Evolutionary conservation across 2,329 filamentous ascomycete species (phyloP).

Genomic region (Ophiostoma quercus): DNA sequence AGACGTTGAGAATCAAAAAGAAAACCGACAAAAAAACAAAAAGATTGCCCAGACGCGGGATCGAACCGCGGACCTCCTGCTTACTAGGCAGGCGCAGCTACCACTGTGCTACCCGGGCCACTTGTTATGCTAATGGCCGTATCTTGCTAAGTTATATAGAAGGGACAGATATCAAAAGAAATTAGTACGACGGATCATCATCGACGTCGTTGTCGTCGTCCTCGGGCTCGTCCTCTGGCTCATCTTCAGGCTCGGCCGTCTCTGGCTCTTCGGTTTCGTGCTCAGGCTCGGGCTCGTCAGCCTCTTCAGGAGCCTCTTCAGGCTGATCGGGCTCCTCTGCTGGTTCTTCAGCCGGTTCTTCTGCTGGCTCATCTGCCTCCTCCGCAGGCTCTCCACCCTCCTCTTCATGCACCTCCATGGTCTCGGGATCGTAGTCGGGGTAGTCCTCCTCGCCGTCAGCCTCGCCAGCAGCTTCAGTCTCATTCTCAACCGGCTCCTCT

Average conservation of each 20-base stretch:
- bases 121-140: not conserved
- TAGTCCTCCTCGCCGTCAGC: too few species aligned
- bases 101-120: constrained; percentile 15
- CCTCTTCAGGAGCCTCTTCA: not conserved
- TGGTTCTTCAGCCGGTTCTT: too few species aligned
- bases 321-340: too few species aligned
- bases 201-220: not conserved
- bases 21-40: not conserved
- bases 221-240: not conserved
- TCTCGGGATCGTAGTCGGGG: too few species aligned
- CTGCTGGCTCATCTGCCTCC: too few species aligned
- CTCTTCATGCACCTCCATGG: too few species aligned
- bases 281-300: not conserved
- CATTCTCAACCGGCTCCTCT: too few species aligned
- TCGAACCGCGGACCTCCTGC: constrained; percentile 17
- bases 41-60: constrained; percentile 16
- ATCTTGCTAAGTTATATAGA: not conserved
- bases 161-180: not conserved
- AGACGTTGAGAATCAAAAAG: not conserved
- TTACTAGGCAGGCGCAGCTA: constrained; percentile 17
- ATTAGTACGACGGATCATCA: not conserved
- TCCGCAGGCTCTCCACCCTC: not conserved
- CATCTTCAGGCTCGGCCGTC: not conserved
- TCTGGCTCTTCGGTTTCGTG: not conserved
- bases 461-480: too few species aligned